Conservation (phyloP, 1,284 basidiomycete species). For the Blastosporella zonata region DNA sequence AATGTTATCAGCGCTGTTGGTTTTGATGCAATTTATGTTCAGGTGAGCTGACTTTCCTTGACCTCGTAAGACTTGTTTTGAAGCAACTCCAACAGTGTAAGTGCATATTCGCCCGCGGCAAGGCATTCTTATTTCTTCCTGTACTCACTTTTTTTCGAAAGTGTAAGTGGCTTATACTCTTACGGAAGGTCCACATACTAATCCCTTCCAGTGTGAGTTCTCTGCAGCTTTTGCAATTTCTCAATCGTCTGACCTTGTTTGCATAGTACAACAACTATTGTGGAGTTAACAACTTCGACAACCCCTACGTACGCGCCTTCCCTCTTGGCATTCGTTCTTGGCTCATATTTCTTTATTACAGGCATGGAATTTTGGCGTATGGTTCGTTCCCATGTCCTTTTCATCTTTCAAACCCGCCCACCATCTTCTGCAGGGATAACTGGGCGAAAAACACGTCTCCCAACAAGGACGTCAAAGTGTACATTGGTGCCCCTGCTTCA, state of each 20-base stretch:
- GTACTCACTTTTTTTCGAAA: neutral
- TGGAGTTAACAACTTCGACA: conserved; percentile 38
- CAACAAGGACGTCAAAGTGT: conserved; percentile 60
- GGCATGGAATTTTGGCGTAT: conserved; percentile 50
- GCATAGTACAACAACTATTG: conserved; percentile 51
- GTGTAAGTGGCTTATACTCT: conserved; percentile 5
- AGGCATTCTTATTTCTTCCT: neutral
- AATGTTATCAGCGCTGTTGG: conserved; percentile 49
- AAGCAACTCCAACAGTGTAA: conserved; percentile 7
- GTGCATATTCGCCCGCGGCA: conserved; percentile 1
- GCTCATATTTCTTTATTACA: conserved; percentile 15
- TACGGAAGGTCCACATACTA: neutral
- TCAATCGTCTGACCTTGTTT: neutral
- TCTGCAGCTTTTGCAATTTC: neutral
- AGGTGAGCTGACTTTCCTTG: conserved; percentile 28
- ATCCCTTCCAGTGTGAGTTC: conserved; percentile 15
- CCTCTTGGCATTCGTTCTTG: neutral
- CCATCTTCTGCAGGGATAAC: conserved; percentile 42
- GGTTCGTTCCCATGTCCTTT: conserved; percentile 30
- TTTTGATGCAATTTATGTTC: conserved; percentile 65
- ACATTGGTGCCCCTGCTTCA: conserved; percentile 59
- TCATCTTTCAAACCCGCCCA: neutral
- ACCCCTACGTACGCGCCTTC: conserved; percentile 33
- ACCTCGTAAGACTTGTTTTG: neutral
- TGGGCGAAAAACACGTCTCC: conserved; percentile 60